phyloP scores from a whole-genome alignment of 768 basidiomycete species.

The Amanita muscaria region DNA sequence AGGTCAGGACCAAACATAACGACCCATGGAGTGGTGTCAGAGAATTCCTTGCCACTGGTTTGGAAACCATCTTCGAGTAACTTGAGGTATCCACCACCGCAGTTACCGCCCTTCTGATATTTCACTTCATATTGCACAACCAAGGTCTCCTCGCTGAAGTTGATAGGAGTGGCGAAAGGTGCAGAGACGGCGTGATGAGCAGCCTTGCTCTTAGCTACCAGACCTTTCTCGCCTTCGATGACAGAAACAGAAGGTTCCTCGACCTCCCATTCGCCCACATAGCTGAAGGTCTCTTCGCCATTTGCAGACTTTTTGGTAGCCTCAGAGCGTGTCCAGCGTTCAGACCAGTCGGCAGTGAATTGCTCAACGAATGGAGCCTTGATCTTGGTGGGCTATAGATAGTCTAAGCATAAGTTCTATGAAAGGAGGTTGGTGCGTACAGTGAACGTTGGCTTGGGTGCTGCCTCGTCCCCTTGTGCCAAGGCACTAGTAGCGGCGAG shows the following conservation, averaged over 20 bases:
- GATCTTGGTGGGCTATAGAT: constrained; percentile 58
- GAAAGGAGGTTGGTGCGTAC: constrained; percentile 29
- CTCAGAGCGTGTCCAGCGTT: constrained; percentile 93
- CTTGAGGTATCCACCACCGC: constrained; percentile 98
- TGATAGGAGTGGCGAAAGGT: constrained; percentile 68
- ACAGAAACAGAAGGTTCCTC: constrained; percentile 76
- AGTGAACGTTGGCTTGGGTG: constrained; percentile 65
- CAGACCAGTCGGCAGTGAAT: constrained; percentile 84
- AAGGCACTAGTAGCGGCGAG: constrained; percentile 56
- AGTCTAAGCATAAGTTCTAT: constrained; percentile 10
- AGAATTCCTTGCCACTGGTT: constrained; percentile 86
- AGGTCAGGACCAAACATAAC: constrained; percentile 98
- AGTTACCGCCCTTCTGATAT: constrained; percentile 98
- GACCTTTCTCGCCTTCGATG: constrained; percentile 80
- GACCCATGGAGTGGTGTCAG: constrained; percentile 88
- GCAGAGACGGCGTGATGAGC: constrained; percentile 99
- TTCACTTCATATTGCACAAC: constrained; percentile 99
- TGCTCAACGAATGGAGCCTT: constrained; percentile 93
- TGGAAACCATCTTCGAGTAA: constrained; percentile 92
- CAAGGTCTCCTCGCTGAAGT: constrained; percentile 76
- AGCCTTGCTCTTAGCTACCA: constrained; percentile 94
- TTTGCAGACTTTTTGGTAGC: constrained; percentile 98
- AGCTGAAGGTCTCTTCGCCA: constrained; percentile 92
- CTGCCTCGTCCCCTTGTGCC: constrained; percentile 51
- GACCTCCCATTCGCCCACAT: constrained; percentile 95